Evolutionary conservation across 2,329 filamentous ascomycete species (phyloP).

Genomic region (Bimuria novae-zelandiae): DNA sequence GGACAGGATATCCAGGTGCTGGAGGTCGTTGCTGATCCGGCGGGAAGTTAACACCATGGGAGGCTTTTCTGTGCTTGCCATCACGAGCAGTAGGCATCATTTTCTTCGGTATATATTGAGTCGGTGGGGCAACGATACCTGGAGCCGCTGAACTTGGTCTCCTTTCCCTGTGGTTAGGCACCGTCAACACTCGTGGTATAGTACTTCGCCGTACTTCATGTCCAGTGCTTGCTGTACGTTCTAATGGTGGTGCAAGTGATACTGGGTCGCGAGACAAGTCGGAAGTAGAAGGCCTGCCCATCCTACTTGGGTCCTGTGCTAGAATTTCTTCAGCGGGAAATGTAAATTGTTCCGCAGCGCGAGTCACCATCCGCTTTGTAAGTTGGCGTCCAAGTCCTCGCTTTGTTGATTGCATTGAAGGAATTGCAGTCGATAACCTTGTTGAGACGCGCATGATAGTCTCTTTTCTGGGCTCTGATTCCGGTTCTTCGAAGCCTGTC

Average conservation of each 20-base stretch:
- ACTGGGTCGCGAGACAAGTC: slow-evolving; percentile 15
- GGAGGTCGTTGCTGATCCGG: slow-evolving; percentile 27
- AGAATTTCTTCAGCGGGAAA: slow-evolving; percentile 11
- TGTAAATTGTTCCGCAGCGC: slow-evolving; percentile 5
- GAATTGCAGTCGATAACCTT: not conserved
- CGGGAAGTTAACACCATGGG: slow-evolving; percentile 10
- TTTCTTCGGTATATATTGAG: slow-evolving; percentile 4
- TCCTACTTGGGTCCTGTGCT: slow-evolving; percentile 10
- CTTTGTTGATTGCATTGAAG: not conserved
- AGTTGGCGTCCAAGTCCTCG: not conserved
- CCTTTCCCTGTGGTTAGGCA: slow-evolving; percentile 9
- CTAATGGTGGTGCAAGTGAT: slow-evolving; percentile 13
- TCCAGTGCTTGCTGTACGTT: not conserved
- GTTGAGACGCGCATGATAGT: not conserved
- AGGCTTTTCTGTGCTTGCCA: slow-evolving; percentile 12
- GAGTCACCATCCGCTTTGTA: not conserved
- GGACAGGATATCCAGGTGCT: slow-evolving; percentile 30
- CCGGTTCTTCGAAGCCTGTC: not conserved
- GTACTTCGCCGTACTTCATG: slow-evolving; percentile 5
- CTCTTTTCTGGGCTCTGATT: not conserved
- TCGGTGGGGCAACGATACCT: slow-evolving; percentile 19
- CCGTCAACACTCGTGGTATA: slow-evolving; percentile 9
- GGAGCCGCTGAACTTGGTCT: slow-evolving; percentile 20
- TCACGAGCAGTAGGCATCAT: slow-evolving; percentile 4
- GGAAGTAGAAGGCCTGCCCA: slow-evolving; percentile 11